Evolutionary conservation across 2,329 filamentous ascomycete genomes (phyloP).

Genomic region (Pyrenophora tritici-repentis): DNA sequence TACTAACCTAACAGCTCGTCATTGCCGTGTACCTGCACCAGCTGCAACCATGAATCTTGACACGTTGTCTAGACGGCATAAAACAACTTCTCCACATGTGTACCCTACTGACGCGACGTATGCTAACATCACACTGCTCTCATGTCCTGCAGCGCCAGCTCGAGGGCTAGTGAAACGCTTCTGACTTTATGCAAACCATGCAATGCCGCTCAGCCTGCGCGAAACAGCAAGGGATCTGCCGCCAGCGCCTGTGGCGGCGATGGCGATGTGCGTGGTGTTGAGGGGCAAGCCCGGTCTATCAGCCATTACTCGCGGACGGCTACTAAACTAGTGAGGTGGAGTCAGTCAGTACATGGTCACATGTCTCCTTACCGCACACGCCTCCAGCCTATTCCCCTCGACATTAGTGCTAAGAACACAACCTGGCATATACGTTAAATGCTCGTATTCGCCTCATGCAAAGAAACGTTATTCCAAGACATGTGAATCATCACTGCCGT

Average conservation of each 20-base stretch:
- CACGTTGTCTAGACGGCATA: slow-evolving; percentile 1
- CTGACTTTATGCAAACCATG: slow-evolving; percentile 11
- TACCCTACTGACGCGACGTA: background rate
- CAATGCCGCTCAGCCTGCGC: slow-evolving; percentile 14
- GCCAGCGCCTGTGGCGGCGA: slow-evolving; percentile 29
- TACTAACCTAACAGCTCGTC: background rate
- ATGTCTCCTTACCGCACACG: background rate
- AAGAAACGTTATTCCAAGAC: too few species aligned
- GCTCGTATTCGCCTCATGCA: too few species aligned
- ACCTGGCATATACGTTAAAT: too few species aligned
- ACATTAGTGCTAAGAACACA: too few species aligned
- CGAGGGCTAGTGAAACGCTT: slow-evolving; percentile 5
- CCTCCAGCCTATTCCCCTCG: too few species aligned
- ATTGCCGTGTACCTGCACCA: background rate
- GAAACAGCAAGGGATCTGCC: slow-evolving; percentile 26
- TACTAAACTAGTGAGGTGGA: background rate
- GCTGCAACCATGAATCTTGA: slow-evolving; percentile 6
- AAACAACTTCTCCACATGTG: background rate
- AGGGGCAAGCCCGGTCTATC: slow-evolving; percentile 20
- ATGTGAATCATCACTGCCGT: too few species aligned
- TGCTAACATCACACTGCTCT: background rate
- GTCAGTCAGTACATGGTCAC: background rate
- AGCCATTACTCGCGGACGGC: slow-evolving; percentile 9
- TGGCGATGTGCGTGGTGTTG: slow-evolving; percentile 31
- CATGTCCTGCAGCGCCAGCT: background rate